Evolutionary conservation across 2,329 filamentous ascomycete species (phyloP).

Genomic region (Alternaria gaisen): DNA sequence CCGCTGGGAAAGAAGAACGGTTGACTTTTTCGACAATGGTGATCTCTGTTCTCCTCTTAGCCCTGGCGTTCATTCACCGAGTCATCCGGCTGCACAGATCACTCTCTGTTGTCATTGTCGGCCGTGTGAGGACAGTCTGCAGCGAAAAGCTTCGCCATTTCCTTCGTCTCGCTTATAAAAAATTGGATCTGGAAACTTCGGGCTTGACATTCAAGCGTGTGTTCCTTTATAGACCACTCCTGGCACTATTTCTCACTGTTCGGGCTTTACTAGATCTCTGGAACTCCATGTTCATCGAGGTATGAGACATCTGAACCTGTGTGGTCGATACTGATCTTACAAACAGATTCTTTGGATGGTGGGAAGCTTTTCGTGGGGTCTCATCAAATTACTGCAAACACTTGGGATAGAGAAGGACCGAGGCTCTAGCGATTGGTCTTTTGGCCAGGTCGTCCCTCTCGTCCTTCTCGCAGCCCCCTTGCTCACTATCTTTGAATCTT

Average conservation of each 20-base stretch:
- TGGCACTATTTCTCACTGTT: not conserved
- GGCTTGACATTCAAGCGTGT: not conserved
- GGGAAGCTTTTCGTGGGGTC: not conserved
- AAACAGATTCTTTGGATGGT: not conserved
- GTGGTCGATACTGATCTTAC: not conserved
- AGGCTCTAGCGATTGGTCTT: not conserved
- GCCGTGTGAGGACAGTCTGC: not conserved
- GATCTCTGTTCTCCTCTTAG: not conserved
- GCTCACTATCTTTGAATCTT: not conserved
- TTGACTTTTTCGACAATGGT: not conserved
- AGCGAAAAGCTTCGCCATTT: fast-evolving
- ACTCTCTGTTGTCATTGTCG: not conserved
- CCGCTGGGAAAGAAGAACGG: not conserved
- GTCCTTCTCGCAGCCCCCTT: not conserved
- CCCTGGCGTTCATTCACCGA: not conserved
- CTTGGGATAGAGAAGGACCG: not conserved
- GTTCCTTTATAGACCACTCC: not conserved
- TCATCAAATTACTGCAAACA: not conserved
- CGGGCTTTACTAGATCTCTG: not conserved
- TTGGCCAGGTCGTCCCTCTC: not conserved
- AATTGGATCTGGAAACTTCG: not conserved
- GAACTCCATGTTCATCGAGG: not conserved
- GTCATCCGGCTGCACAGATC: not conserved
- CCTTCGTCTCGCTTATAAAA: not conserved
- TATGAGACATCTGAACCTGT: not conserved